Base-by-base conservation (phyloP, 1,139 yeast genomes). In the Taiozyma onychis region DNA sequence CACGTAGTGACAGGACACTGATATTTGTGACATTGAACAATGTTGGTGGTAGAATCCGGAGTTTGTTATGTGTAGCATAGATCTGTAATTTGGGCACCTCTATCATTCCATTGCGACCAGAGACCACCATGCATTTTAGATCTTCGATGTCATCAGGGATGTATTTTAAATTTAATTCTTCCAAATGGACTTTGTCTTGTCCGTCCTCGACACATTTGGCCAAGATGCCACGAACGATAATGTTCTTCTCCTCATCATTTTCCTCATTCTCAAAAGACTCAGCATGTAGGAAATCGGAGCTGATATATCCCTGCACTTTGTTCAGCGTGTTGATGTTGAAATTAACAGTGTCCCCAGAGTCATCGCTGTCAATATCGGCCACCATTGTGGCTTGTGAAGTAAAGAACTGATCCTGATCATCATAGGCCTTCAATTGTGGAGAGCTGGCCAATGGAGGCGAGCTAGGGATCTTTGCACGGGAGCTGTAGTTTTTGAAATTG, bases 111-210 rank as follows among this genome's bases (percentile, higher is more conserved):
- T 63, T 62, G 3, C 62, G 56, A 4, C 68, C 71, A 52, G 71
- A 67, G 11, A 72, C 63, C 9, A 79, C 78, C 56, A 80, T 66
- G 50, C 79, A 72, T 54, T 72, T 70, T 56, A 82, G 66, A 58
- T 83, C 88, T 30, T 69, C 73, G 47, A 82, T 70, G 49, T 80
- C 84, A 44, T 72, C 75, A 0, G 89, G 88, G 3, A 83, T 64
- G 6, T 69, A 67, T 7, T 62, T 65, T 44, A 82, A 62, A 0
- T 69, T 71, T 57, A 76, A 59, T 18, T 68, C 63, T 47, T 78
- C 81, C 39, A 82, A 59, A 47, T 71, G 67, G 4, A 81, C 65
- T 27, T 61, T 65, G 1, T 71, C 57, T 18, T 51, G 50, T 4
- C 72, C 72, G 10, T 69, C 67, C 48, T 71, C 75, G 22, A 73